A percentile compares a stretch with the other conserved stretches of the same genome.
phyloP scores from a whole-genome alignment of 108 stramenopile species.

The Stephanodiscus triporus region DNA sequence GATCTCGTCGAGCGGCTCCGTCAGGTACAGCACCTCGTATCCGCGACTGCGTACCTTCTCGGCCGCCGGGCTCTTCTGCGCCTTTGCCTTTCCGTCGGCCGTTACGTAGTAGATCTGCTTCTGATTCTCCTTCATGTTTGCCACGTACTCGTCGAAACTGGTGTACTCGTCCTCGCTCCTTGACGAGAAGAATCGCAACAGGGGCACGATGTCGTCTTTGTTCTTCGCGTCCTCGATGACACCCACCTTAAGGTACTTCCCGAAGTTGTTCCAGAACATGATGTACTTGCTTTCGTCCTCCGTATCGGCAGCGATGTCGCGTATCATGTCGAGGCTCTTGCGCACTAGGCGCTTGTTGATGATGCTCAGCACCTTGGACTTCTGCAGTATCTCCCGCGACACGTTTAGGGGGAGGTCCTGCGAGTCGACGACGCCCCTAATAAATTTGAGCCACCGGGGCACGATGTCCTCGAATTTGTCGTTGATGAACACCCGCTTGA shows the following conservation, averaged over 20 bases:
- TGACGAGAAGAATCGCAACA: conserved; percentile 89
- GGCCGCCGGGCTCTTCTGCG: conserved; percentile 88
- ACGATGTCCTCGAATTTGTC: conserved; percentile 98
- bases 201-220: conserved; percentile 85
- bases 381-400: conserved; percentile 97
- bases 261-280: conserved; percentile 96
- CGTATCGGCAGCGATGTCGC: conserved; percentile 74
- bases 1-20: conserved; percentile 98
- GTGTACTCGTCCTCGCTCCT: conserved; percentile 83
- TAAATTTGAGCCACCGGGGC: conserved; percentile 97
- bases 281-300: conserved; percentile 75
- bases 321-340: conserved; percentile 96
- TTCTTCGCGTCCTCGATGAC: conserved; percentile 91
- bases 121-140: conserved; percentile 90
- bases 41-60: conserved; percentile 88
- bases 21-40: conserved; percentile 92
- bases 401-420: conserved; percentile 97
- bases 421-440: conserved; percentile 95
- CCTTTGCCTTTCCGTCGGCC: conserved; percentile 86
- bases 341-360: conserved; percentile 98
- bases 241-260: conserved; percentile 97
- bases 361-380: conserved; percentile 93
- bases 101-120: conserved; percentile 96
- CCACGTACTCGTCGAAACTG: conserved; percentile 87
- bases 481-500: conserved; percentile 99